Evolutionary conservation across 1,139 yeast species (phyloP), one percentile per base, ranked within the genome.

Genomic region (Diutina mesorugosa): DNA sequence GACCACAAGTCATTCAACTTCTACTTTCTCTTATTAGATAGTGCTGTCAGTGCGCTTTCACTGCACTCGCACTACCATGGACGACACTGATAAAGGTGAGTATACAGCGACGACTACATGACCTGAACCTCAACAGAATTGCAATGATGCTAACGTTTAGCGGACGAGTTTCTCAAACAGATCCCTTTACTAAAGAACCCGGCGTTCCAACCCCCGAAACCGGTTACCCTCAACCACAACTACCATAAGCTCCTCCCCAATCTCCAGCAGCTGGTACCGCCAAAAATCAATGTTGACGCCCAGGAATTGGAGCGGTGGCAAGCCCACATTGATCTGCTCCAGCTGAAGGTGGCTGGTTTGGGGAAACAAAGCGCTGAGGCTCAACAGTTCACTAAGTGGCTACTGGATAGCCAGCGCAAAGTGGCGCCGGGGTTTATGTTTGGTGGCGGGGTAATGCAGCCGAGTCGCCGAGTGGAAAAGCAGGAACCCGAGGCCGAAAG

Each of bases 1-100:
- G 4, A 4, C 1, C 3, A 3, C 26, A 21, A 21, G 2, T 1
- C 26, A 3, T 21, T 21, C 26, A 21, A 21, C 1, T 21, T 21
- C 4, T 1, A 21, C 26, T 21, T 21, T 21, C 26, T 21, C 26
- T 21, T 21, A 21, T 21, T 2, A 2, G 3, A 21, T 2, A 21
- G 26, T 21, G 26, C 3, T 21, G 1, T 32, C 35, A 32, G 35
- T 32, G 35, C 12, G 35, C 10, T 35, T 9, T 18, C 51, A 50
- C 9, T 16, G 41, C 41, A 35, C 41, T 35, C 14, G 41, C 26
- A 21, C 26, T 4, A 35, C 41, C 41, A 66, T 66, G 69, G 64
- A 64, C 58, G 67, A 64, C 51, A 63, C 68, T 16, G 67, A 64
- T 30, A 61, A 56, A 55, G 66, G 69, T 66, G 63, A 41, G 69